Conservation (phyloP, 441 rosid genomes). For the Brassica hybrid region DNA sequence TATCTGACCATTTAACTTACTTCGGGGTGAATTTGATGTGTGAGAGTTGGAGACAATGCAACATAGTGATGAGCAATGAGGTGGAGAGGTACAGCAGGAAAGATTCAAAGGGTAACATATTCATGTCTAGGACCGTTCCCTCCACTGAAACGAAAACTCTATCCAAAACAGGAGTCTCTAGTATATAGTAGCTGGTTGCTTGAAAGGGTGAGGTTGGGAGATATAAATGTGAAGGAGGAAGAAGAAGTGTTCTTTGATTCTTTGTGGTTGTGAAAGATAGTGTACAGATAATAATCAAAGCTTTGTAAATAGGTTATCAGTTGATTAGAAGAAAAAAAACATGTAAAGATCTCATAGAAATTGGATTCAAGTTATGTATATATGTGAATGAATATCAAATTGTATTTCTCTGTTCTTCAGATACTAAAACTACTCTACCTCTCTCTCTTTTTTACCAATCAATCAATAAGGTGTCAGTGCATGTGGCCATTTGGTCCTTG, state of each 20-base stretch:
- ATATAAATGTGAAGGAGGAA: not conserved
- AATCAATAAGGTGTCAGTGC: too few relatives aligned
- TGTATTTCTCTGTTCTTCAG: not conserved
- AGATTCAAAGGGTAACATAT: slow-evolving; percentile 65
- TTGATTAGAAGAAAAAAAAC: not conserved
- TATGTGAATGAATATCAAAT: not conserved
- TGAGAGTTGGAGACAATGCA: slow-evolving; percentile 59
- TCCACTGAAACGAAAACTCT: slow-evolving; percentile 10
- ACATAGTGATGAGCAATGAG: slow-evolving; percentile 61
- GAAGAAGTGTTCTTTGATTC: slow-evolving; percentile 23
- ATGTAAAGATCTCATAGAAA: not conserved
- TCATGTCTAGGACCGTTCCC: slow-evolving; percentile 49
- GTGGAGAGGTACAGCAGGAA: slow-evolving; percentile 44
- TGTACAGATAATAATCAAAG: slow-evolving; percentile 5
- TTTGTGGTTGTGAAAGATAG: slow-evolving; percentile 6
- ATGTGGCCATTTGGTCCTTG: not conserved
- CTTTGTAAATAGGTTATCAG: slow-evolving; percentile 18
- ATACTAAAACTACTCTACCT: not conserved
- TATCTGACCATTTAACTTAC: slow-evolving; percentile 72
- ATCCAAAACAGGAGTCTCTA: not conserved
- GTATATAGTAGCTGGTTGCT: slow-evolving; percentile 4
- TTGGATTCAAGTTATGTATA: slow-evolving; percentile 8
- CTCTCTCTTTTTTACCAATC: too few relatives aligned
- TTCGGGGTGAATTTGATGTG: slow-evolving; percentile 69
- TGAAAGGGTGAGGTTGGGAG: not conserved